Conservation (phyloP, 2,329 filamentous ascomycete genomes). For the Ophiostoma piceae region DNA sequence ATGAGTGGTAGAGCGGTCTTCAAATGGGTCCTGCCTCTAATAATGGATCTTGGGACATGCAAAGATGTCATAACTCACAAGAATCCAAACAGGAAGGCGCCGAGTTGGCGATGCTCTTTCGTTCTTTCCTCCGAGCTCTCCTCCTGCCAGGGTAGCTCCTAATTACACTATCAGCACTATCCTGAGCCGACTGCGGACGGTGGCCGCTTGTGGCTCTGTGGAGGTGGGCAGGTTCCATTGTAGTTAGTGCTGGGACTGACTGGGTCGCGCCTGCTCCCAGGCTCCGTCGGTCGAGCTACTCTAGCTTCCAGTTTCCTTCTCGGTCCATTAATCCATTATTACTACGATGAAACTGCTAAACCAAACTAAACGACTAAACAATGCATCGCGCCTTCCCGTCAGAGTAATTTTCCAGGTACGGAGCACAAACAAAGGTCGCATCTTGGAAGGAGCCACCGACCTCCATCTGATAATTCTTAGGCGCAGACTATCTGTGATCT, state of each 20-base stretch:
- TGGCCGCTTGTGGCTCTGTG: conserved; percentile 9
- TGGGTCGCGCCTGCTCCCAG: neutral
- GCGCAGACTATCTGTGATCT: neutral
- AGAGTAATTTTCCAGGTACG: conserved; percentile 4
- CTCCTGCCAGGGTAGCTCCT: conserved; percentile 1
- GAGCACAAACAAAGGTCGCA: conserved; percentile 4
- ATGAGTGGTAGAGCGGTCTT: neutral
- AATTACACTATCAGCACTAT: neutral
- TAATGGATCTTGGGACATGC: conserved; percentile 7
- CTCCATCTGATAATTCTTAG: conserved; percentile 10
- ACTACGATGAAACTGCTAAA: too few species aligned
- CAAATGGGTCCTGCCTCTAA: conserved; percentile 12
- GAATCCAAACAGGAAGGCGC: conserved; percentile 14
- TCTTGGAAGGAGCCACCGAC: neutral
- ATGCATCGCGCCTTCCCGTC: conserved; percentile 10
- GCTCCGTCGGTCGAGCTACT: neutral
- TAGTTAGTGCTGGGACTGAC: neutral
- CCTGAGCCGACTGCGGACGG: neutral
- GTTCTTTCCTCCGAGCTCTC: conserved; percentile 5
- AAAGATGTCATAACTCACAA: neutral
- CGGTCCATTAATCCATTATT: neutral
- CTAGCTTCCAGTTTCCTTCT: neutral
- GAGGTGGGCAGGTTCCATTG: conserved; percentile 9
- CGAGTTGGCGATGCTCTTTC: conserved; percentile 11
- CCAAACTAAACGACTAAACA: neutral